phyloP scores from a whole-genome alignment of 2,329 filamentous ascomycete species.

The Fusarium devonianum region DNA sequence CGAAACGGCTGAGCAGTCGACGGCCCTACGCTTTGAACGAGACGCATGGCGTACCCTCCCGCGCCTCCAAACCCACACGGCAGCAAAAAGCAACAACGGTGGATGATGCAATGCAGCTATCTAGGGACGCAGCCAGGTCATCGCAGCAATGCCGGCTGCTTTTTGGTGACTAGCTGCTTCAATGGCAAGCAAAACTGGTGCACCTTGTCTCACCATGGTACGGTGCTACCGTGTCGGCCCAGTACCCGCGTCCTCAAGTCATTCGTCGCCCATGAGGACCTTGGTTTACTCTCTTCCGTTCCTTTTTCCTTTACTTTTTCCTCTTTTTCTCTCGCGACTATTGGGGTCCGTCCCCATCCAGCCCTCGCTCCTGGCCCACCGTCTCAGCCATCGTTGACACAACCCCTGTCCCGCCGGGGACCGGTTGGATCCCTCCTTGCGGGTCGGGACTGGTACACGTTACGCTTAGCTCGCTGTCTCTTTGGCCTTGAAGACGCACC shows the following conservation, averaged over 20 bases:
- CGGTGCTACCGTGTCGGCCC: slow-evolving; percentile 25
- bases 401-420: slow-evolving; percentile 24
- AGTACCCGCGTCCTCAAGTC: slow-evolving; percentile 28
- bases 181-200: slow-evolving; percentile 29
- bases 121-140: slow-evolving; percentile 28
- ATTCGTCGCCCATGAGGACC: slow-evolving; percentile 27
- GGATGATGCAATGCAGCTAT: slow-evolving; percentile 38
- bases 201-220: slow-evolving; percentile 38
- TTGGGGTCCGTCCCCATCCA: slow-evolving; percentile 26
- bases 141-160: slow-evolving; percentile 32
- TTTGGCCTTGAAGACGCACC: slow-evolving; percentile 2
- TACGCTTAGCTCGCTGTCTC: slow-evolving; percentile 5
- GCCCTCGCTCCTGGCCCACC: slow-evolving; percentile 33
- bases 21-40: slow-evolving; percentile 11
- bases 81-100: slow-evolving; percentile 29
- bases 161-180: slow-evolving; percentile 27
- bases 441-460: slow-evolving; percentile 8
- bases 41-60: slow-evolving; percentile 4
- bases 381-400: slow-evolving; percentile 34
- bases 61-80: slow-evolving; percentile 19
- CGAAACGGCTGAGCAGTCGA: slow-evolving; percentile 13
- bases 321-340: slow-evolving; percentile 25
- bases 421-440: slow-evolving; percentile 17
- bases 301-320: slow-evolving; percentile 25
- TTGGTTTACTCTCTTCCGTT: slow-evolving; percentile 31